These are phyloP conservation scores for Fusarium sp. DNA, from an alignment of 2,329 filamentous ascomycete genomes.

Conservation along the genomic window DNA sequence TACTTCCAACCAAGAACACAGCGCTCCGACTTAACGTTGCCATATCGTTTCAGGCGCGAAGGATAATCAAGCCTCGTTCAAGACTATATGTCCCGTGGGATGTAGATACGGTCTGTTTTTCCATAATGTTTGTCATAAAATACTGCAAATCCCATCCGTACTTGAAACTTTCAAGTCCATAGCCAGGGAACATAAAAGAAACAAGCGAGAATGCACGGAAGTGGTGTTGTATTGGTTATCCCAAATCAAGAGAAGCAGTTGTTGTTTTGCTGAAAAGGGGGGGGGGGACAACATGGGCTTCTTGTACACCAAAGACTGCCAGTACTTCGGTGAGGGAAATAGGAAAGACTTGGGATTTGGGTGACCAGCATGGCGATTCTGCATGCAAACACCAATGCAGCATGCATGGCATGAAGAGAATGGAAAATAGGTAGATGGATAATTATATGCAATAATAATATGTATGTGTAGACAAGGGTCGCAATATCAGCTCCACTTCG, in stretches of 20 bases:
- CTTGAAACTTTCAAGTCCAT: background rate
- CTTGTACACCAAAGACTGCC: background rate
- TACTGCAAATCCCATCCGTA: background rate
- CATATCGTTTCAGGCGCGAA: background rate
- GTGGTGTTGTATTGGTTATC: background rate
- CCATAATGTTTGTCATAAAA: background rate
- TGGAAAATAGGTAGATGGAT: conserved; percentile 1
- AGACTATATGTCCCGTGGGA: background rate
- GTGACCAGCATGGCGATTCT: conserved; percentile 24
- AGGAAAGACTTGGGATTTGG: conserved; percentile 9
- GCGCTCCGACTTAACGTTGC: background rate
- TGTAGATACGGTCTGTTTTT: background rate
- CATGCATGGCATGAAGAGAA: conserved; percentile 35
- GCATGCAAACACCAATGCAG: conserved; percentile 41
- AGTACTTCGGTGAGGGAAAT: conserved; percentile 28
- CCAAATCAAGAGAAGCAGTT: background rate
- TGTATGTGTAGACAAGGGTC: conserved; percentile 10
- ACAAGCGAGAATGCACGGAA: background rate
- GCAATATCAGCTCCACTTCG: conserved; percentile 22
- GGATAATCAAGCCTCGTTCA: background rate
- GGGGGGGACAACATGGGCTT: background rate
- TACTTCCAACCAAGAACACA: background rate
- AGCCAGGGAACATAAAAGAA: background rate
- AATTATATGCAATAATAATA: conserved; percentile 26
- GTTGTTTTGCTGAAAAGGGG: background rate